phyloP scores from a whole-genome alignment of 805 yeast genomes.

The Torulaspora indica region DNA sequence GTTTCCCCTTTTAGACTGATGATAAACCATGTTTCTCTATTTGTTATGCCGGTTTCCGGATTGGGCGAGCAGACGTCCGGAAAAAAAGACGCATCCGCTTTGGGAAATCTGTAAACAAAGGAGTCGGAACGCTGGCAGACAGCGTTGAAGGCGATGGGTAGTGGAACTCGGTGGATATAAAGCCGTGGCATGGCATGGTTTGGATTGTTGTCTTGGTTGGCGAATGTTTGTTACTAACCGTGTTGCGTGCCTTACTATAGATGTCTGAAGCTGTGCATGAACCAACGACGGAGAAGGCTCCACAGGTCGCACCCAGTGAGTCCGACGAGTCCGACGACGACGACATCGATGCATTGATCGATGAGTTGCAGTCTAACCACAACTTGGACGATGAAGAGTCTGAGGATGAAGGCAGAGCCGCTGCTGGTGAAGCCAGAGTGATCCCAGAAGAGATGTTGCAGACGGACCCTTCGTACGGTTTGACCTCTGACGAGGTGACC shows the following conservation, averaged over 20 bases:
- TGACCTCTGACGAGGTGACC: constrained; percentile 68
- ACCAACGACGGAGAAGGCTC: constrained; percentile 17
- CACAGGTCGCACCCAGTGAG: constrained; percentile 14
- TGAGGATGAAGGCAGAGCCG: constrained; percentile 41
- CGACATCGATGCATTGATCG: constrained; percentile 66
- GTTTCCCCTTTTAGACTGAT: constrained; percentile 1
- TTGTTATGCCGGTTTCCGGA: not conserved
- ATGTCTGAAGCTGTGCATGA: constrained; percentile 17
- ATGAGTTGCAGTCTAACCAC: constrained; percentile 67
- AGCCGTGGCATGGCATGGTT: not conserved
- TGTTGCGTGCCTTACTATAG: constrained; percentile 2
- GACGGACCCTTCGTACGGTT: constrained; percentile 76
- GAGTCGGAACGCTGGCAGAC: not conserved
- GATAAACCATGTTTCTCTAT: not conserved
- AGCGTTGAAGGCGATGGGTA: too few relatives aligned
- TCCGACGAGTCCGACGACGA: constrained; percentile 54
- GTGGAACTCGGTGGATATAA: too few relatives aligned
- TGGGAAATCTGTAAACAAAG: constrained; percentile 10
- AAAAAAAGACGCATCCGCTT: constrained; percentile 5
- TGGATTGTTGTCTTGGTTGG: too few relatives aligned
- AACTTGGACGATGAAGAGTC: constrained; percentile 49
- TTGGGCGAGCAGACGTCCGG: not conserved
- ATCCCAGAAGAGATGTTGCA: constrained; percentile 82
- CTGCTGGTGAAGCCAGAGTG: constrained; percentile 60
- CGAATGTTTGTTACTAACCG: constrained; percentile 1